These are phyloP conservation scores for Schizochytrium sp. DNA, from an alignment of 108 stramenopile species.

Conservation along the genomic window DNA sequence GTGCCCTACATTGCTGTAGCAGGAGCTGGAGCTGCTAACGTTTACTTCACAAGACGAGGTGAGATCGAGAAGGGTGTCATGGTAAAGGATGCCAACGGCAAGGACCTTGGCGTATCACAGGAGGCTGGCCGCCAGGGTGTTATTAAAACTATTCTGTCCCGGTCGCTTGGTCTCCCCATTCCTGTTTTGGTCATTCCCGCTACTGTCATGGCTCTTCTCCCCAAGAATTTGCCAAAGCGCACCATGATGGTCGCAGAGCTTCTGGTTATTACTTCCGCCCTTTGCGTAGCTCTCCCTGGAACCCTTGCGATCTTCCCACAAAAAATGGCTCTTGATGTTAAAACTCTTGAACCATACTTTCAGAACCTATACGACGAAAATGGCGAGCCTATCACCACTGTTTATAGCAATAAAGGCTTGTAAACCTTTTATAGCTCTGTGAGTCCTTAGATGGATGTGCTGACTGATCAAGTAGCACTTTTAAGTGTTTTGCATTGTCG, in stretches of 20 bases:
- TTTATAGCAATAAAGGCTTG: constrained; percentile 57
- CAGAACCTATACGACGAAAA: constrained; percentile 24
- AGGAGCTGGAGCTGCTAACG: constrained; percentile 45
- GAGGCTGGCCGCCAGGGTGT: constrained; percentile 57
- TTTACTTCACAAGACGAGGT: constrained; percentile 4
- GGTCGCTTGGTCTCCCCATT: constrained; percentile 47
- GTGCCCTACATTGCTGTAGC: constrained; percentile 44
- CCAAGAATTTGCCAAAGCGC: constrained; percentile 31
- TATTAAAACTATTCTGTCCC: constrained; percentile 51
- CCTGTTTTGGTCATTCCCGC: constrained; percentile 49
- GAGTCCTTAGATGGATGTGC: too few relatives aligned
- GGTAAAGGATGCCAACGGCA: constrained; percentile 50
- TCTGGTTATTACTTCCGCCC: background rate
- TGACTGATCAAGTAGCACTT: too few relatives aligned
- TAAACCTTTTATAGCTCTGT: background rate
- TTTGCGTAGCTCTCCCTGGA: constrained; percentile 34
- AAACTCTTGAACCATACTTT: constrained; percentile 15
- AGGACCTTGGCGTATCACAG: constrained; percentile 52
- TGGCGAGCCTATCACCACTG: constrained; percentile 30
- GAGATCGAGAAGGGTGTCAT: constrained; percentile 59
- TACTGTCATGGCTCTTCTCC: background rate
- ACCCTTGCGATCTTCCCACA: constrained; percentile 56
- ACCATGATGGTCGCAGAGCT: constrained; percentile 16
- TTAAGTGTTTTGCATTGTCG: too few relatives aligned
- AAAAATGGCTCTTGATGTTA: background rate